Conservation (phyloP, 2,329 filamentous ascomycete genomes). For the Ophiostoma quercus region DNA sequence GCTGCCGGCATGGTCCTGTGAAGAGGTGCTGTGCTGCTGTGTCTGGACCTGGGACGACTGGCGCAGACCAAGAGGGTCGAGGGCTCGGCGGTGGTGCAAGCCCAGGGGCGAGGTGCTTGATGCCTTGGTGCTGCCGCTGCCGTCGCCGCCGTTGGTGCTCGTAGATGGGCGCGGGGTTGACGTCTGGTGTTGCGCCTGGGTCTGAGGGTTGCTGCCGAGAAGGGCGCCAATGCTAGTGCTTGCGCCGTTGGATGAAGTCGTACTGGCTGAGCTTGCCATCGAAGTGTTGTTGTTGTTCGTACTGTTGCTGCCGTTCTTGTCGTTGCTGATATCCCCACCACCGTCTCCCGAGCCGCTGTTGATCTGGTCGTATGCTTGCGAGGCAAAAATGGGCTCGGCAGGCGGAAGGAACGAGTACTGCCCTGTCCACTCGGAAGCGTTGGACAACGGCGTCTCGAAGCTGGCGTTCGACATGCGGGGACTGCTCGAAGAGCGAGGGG, state of each 20-base stretch:
- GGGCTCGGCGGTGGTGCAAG: slow-evolving; percentile 32
- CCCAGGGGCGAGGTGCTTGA: slow-evolving; percentile 33
- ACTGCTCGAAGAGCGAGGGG: slow-evolving; percentile 25
- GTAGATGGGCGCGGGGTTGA: slow-evolving; percentile 38
- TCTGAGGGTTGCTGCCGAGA: background rate
- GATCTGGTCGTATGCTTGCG: slow-evolving; percentile 36
- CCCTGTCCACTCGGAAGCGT: slow-evolving; percentile 54
- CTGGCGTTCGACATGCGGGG: slow-evolving; percentile 53
- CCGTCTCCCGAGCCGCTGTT: background rate
- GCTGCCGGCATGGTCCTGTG: slow-evolving; percentile 32
- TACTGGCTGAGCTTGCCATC: background rate
- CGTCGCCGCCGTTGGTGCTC: slow-evolving; percentile 37
- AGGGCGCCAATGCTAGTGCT: background rate
- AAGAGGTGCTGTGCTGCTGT: slow-evolving; percentile 37
- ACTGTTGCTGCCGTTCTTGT: background rate
- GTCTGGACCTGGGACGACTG: slow-evolving; percentile 38
- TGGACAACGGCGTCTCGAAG: slow-evolving; percentile 48
- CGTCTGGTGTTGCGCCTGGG: background rate
- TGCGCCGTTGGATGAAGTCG: background rate
- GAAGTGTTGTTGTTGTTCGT: background rate
- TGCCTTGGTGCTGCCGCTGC: slow-evolving; percentile 12
- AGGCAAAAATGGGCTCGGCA: slow-evolving; percentile 41
- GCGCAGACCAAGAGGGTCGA: slow-evolving; percentile 41
- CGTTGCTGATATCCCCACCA: background rate
- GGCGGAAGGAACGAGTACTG: slow-evolving; percentile 47